Base-by-base conservation (phyloP, 2,329 filamentous ascomycete species). In the Pyrenochaeta sp. region DNA sequence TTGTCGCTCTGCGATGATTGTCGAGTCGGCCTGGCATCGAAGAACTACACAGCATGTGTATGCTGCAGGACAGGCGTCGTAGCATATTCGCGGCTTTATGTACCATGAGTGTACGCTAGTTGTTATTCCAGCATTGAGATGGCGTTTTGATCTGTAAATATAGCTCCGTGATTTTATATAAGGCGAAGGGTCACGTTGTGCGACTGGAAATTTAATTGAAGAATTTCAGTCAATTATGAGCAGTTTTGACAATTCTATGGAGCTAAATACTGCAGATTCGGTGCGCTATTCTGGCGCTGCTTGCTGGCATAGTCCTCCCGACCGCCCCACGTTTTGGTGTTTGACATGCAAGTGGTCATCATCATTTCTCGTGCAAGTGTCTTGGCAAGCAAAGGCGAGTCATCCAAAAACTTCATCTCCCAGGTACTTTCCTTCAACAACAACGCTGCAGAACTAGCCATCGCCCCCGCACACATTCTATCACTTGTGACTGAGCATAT, bases 1-100 rank as follows among this genome's bases (percentile, higher is more conserved):
- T 82, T 99, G 52, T 94, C 91, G 63, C 83, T 98, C 11, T 98
- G 95, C 72, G 95, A 99, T 74, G 95, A 98, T 63, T 98, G 95
- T 72, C 84, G 95, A 29, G 90, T 98, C 31, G 94, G 91, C 37
- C 82, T 98, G 58, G 95, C 95, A 3, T 93, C 96, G 87, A 96
- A 97, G 74, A 98, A 98, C 74, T 98, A 96, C 73, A 91, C 93
- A 60, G 96, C 91, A 71, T 99, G 95, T 72, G 93, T 98, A 33
- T 98, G 94, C 68, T 98, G 95, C 75, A 85, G 95, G 45, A 86
- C 91, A 51, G 90, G 95, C 66, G 92, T 98, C 27, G 86, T 87
- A 49, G 95, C 93, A 49, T 98, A 97, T 75, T 93, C 91, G 63
- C 86, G 92, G 64, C 87, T 99, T 55, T 99, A 90, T 81, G 92